Evolutionary conservation across 1,284 basidiomycete species (phyloP), one percentile per base, ranked within the genome.

Genomic region (Fistulinella cinereoalba): DNA sequence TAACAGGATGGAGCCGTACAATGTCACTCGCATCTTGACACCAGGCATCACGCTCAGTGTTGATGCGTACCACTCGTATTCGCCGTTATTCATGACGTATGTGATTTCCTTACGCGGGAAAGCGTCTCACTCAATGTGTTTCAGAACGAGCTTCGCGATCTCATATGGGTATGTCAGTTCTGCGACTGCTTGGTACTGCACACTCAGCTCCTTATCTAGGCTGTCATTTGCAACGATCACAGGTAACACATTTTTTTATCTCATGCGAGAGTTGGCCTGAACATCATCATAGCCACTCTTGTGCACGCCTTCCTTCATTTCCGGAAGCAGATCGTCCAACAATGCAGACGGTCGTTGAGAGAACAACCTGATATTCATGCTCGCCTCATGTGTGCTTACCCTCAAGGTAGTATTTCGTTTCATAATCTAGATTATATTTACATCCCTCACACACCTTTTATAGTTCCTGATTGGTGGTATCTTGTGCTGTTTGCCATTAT

Each of bases 341-440:
- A 74, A 41, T 70, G 73, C 3, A 58, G 81, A 16, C 66, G 73
- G 24, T 71, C 75, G n/a, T 57, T 77, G 39, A 54, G 68, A 9
- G 82, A 85, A 54, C 75, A 80, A 48, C 81, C 84, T 7, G 87
- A 89, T 60, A 74, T 89, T 11, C 86, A 89, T 58, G 75, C 76
- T 4, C 69, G 72, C 25, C 69, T 89, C 21, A 90, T 90, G 87
- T 68, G 71, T 13, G 63, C 70, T 39, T 90, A 90, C 58, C 71
- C 70, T 0, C 77, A 83, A 50, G 61, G 64, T 66, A 53, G 10
- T 9, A 23, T 13, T 6, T 31, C 6, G 19, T 21, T 5, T 4
- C n/a, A 19, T 10, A n/a, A 18, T 24, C 18, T 3, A 3, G 24
- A 15, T 7, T n/a, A 1, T 22, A 7, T 2, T 27, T n/a, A 18